Conservation (phyloP, 495 filamentous ascomycete species). For the Mytilinidion resinicola region DNA sequence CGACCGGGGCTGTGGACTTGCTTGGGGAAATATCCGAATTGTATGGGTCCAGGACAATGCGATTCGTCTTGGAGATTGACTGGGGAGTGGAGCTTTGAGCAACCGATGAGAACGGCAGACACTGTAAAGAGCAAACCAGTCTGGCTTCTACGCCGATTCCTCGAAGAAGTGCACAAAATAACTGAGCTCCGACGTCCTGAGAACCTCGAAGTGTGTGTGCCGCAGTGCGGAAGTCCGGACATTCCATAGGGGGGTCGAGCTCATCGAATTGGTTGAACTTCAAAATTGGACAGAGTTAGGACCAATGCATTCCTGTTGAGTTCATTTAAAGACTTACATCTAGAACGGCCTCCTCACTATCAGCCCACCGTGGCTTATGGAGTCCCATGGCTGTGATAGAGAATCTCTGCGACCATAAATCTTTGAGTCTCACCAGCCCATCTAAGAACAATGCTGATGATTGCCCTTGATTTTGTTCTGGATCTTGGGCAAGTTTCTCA, state of each 20-base stretch:
- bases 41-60: constrained; percentile 35
- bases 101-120: constrained; percentile 62
- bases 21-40: constrained; percentile 25
- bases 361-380: constrained; percentile 64
- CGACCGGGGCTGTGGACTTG: constrained; percentile 36
- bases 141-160: constrained; percentile 72
- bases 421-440: constrained; percentile 63
- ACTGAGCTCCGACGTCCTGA: constrained; percentile 79
- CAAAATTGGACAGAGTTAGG: too few species aligned
- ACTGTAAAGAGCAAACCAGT: constrained; percentile 87
- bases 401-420: constrained; percentile 62
- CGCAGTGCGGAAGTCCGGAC: constrained; percentile 62
- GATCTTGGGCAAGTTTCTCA: constrained; percentile 52
- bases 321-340: constrained; percentile 41
- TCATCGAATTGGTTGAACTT: constrained; percentile 52
- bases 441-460: constrained; percentile 67
- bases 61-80: constrained; percentile 38
- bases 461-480: constrained; percentile 59
- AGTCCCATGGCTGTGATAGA: constrained; percentile 64
- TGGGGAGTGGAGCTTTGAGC: constrained; percentile 41
- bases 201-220: constrained; percentile 65
- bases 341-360: constrained; percentile 53
- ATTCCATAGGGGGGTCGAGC: constrained; percentile 47
- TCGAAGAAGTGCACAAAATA: constrained; percentile 83
- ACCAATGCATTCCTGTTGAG: not conserved